Base-by-base conservation (phyloP, 495 filamentous ascomycete genomes). In the Apiosordaria backusii region DNA sequence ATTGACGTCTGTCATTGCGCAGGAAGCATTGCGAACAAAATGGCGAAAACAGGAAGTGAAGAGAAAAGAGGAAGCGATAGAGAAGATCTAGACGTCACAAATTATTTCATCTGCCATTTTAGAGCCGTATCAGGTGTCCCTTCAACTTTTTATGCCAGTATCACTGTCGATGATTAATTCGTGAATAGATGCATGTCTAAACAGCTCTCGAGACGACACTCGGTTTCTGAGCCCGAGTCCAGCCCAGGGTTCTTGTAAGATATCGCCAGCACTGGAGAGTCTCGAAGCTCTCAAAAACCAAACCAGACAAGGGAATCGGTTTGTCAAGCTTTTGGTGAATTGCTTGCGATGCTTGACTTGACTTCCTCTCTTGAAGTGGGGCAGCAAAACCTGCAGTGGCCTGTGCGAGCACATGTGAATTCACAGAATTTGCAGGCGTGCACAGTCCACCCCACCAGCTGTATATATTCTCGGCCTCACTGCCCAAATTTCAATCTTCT, bases 401-500 rank as follows among this genome's bases (percentile, higher is more conserved):
- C 26, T 61, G 59, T 61, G 25, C 35, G 35, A 45, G 35, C 52
- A 55, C 21, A 16, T n/a, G 67, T 67, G 67, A 62, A 63, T 26
- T 54, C 6, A 19, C 50, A 64, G 50, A 81, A 40, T 70, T 70
- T 70, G 84, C 87, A 60, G 82, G 1, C 22, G 67, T 66, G 75
- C 75, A 77, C 74, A 61, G 74, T 50, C 74, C 75, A 68, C 50
- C 83, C 21, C 75, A 5, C 25, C 65, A 27, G 73, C 68, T 3
- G 24, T 80, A 82, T 82, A 78, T 75, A 79, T 64, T 24, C 23
- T 6, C 19, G 4, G 16, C 62, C n/a, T 9, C 29, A 50, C 62
- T 18, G 61, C 55, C 71, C 4, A 24, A n/a, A 45, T 64, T 72
- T 74, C 35, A 68, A 72, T 75, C 25, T 40, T 73, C 73, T 75